Evolutionary conservation across 345 rosid genomes (phyloP).

Genomic region (Populus ilicifolia): DNA sequence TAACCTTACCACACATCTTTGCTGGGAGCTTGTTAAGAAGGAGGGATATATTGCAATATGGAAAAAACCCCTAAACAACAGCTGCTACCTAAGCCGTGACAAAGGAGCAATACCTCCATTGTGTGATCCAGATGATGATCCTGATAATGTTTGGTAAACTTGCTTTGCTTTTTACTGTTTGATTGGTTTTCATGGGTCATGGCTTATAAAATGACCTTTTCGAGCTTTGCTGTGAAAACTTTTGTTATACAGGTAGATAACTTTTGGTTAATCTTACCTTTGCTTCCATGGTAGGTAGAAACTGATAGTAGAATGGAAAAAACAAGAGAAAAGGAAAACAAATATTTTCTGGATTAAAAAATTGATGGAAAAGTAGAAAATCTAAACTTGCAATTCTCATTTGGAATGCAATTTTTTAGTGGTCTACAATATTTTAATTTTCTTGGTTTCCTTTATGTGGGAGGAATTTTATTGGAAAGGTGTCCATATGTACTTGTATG

Average conservation of each 20-base stretch:
- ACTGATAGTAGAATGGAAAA: not conserved
- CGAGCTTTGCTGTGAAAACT: not conserved
- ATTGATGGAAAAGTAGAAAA: not conserved
- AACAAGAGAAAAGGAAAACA: not conserved
- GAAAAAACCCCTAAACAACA: constrained; percentile 79
- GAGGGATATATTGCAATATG: constrained; percentile 95
- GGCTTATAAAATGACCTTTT: not conserved
- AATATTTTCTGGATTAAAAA: not conserved
- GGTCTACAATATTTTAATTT: not conserved
- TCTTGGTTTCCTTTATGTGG: not conserved
- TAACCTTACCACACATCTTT: constrained; percentile 73
- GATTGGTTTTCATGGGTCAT: too few species aligned
- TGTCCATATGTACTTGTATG: not conserved
- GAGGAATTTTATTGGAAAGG: not conserved
- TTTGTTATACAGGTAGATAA: not conserved
- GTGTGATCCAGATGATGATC: constrained; percentile 74
- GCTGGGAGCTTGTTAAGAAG: constrained; percentile 93
- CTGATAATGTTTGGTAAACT: constrained; percentile 81
- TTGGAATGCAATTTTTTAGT: not conserved
- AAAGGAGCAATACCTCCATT: constrained; percentile 61
- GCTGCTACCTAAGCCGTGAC: constrained; percentile 75
- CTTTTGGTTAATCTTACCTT: not conserved
- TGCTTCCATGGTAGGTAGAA: not conserved
- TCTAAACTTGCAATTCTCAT: not conserved
- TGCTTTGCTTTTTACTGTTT: not conserved